Evolutionary conservation across 495 filamentous ascomycete species (phyloP), one percentile per base, ranked within the genome.

Genomic region (Aspergillus nanangensis): DNA sequence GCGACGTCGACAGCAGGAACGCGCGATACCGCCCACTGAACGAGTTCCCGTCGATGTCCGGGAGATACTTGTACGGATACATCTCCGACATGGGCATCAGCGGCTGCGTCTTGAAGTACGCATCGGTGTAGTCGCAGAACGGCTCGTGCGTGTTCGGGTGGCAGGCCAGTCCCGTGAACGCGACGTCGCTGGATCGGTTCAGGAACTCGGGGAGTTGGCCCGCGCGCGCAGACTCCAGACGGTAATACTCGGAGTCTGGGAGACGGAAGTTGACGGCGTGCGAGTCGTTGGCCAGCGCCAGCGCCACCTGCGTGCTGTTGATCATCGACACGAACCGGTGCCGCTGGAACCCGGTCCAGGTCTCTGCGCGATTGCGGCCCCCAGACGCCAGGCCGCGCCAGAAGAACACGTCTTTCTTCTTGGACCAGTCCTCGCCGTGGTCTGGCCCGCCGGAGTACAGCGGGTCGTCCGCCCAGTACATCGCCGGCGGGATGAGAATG

Each of bases 401-500:
- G 46, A 31, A 81, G 70, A 79, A 53, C 4, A 59, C 66, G 34
- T 74, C 55, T 3, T 56, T 46, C 57, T 86, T 88, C 18, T 68
- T 23, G 0, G 48, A 48, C 85, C 85, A 86, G 9, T 57, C 25
- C 0, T 38, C 45, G 4, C 65, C 60, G 10, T 77, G 76, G 18
- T 71, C 64, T 5, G 66, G 47, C 14, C 72, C 69, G 25, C 78
- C 80, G 7, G 69, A 74, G 62, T 83, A 88, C 10, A 76, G 71
- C 32, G 74, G 66, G 31, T 87, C 77, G 20, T 83, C 70, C 22
- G 70, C 78, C 72, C 82, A 82, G 60, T 86, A 84, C 75, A 82
- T 80, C 20, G 83, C 74, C 0, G 80, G 74, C 1, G 85, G 85
- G 33, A 89, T 72, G 18, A 88, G 74, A 42, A 88, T 86, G 44